Evolutionary conservation across 331 rosid species (phyloP).

Genomic region (Acacia pycnantha): DNA sequence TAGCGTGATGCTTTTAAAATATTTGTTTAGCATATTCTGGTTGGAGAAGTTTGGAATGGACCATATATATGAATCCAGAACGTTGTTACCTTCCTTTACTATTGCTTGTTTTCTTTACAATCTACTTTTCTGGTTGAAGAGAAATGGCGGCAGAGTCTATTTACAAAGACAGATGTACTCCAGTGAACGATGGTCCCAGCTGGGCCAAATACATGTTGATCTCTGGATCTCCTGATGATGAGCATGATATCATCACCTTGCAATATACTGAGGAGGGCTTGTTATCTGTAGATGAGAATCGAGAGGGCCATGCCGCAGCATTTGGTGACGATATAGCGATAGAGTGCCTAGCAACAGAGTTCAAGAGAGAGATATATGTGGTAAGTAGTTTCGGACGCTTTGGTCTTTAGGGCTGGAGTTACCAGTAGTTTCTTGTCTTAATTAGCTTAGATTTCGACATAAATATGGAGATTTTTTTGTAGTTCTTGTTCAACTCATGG

Average conservation of each 20-base stretch:
- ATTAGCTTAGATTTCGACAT: neutral
- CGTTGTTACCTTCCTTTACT: neutral
- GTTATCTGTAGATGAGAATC: slow-evolving; percentile 81
- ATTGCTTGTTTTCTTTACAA: slow-evolving; percentile 27
- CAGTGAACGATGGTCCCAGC: slow-evolving; percentile 74
- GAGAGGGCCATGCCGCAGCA: slow-evolving; percentile 95
- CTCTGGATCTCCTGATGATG: slow-evolving; percentile 83
- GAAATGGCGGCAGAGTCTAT: slow-evolving; percentile 94
- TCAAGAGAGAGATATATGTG: slow-evolving; percentile 90
- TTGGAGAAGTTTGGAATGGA: slow-evolving; percentile 15
- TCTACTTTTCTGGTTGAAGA: slow-evolving; percentile 51
- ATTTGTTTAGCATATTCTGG: neutral
- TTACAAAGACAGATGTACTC: slow-evolving; percentile 86
- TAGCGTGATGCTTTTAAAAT: neutral
- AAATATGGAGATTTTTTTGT: neutral
- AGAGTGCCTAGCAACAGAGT: slow-evolving; percentile 96
- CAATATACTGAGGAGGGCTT: slow-evolving; percentile 95
- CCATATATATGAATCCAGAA: neutral
- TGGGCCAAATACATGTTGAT: slow-evolving; percentile 98
- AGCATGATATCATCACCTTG: slow-evolving; percentile 86
- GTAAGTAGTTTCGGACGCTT: slow-evolving; percentile 49
- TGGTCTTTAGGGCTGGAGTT: neutral
- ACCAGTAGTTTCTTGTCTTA: neutral
- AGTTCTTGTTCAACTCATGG: neutral
- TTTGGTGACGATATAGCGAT: slow-evolving; percentile 97